phyloP scores from a whole-genome alignment of 345 rosid species.

The Eutrema heterophyllum region DNA sequence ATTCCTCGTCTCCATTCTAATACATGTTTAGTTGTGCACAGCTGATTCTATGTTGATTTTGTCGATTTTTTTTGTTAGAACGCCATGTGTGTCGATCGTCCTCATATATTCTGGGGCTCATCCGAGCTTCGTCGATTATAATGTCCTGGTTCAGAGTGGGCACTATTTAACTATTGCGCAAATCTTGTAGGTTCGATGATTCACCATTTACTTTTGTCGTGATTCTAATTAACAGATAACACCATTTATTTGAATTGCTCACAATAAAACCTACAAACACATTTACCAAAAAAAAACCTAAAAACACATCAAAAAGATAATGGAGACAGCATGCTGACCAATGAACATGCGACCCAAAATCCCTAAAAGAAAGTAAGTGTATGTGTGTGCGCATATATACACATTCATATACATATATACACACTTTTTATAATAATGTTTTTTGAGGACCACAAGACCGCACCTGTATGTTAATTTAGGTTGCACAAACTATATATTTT shows the following conservation, averaged over 20 bases:
- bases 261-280: not conserved
- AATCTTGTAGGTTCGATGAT: not conserved
- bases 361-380: conserved; percentile 4
- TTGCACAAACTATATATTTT: not conserved
- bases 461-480: not conserved
- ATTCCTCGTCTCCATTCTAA: too few relatives aligned
- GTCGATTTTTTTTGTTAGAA: too few relatives aligned
- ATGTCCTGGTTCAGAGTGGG: too few relatives aligned
- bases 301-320: conserved; percentile 4
- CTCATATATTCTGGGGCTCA: too few relatives aligned
- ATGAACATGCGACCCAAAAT: conserved; percentile 31
- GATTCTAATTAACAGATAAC: not conserved
- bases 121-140: too few relatives aligned
- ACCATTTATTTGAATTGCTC: not conserved
- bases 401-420: not conserved
- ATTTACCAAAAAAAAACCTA: not conserved
- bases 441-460: conserved; percentile 15
- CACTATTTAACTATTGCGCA: not conserved
- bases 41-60: too few relatives aligned
- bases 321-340: conserved; percentile 32
- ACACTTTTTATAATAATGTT: not conserved
- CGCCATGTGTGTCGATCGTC: too few relatives aligned
- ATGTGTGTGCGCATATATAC: not conserved
- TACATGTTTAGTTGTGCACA: too few relatives aligned
- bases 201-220: not conserved